Conservation (phyloP, 345 rosid species). For the Mercurialis annua region DNA sequence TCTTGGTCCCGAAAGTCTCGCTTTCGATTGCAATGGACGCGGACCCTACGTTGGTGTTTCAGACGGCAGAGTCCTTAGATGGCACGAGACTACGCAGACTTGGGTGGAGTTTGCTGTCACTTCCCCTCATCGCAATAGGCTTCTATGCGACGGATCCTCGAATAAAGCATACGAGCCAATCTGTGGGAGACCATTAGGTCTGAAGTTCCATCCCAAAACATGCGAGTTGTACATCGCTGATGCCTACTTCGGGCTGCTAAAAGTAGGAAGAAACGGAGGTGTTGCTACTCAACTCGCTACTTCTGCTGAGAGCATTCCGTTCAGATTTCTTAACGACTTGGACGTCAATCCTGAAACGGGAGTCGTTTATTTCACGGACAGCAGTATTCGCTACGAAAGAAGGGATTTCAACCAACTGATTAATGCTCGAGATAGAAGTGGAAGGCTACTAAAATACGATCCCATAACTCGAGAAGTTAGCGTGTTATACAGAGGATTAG, state of each 20-base stretch:
- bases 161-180: constrained; percentile 60
- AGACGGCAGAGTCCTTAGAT: constrained; percentile 64
- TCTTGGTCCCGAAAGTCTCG: constrained; percentile 49
- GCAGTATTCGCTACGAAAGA: constrained; percentile 58
- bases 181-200: constrained; percentile 82
- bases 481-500: constrained; percentile 47
- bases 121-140: constrained; percentile 39
- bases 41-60: constrained; percentile 67
- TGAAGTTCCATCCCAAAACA: constrained; percentile 53
- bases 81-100: constrained; percentile 44
- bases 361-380: constrained; percentile 67
- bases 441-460: constrained; percentile 60
- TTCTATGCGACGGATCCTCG: constrained; percentile 50
- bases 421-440: constrained; percentile 43
- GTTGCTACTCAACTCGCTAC: constrained; percentile 47
- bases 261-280: constrained; percentile 67
- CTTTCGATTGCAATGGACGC: constrained; percentile 40
- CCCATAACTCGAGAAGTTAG: constrained; percentile 48
- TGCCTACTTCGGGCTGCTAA: constrained; percentile 63
- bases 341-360: constrained; percentile 57
- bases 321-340: constrained; percentile 65
- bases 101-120: constrained; percentile 67
- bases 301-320: constrained; percentile 51
- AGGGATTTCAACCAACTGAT: constrained; percentile 30
- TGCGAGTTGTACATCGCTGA: constrained; percentile 81